Percentiles rank a stretch among this genome's conserved stretches.
Evolutionary conservation across 139 green algal genomes (phyloP).

Genomic region (Picochlorum sp.): DNA sequence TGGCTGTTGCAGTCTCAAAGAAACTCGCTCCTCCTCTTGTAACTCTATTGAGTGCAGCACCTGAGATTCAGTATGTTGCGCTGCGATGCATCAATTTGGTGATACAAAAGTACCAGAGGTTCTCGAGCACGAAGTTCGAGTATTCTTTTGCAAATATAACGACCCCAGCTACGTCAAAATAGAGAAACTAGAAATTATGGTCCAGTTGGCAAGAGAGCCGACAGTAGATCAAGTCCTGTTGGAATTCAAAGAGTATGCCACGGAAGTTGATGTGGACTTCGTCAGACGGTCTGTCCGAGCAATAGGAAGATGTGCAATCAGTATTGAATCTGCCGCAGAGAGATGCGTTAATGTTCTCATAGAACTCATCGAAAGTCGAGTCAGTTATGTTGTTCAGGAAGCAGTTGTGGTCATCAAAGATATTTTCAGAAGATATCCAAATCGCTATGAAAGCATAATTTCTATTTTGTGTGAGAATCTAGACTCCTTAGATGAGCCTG

Average conservation of each 20-base stretch:
- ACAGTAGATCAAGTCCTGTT: conserved; percentile 98
- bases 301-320: conserved; percentile 90
- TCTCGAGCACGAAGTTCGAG: conserved; percentile 86
- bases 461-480: conserved; percentile 88
- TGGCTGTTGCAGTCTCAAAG: conserved; percentile 57
- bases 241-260: conserved; percentile 99
- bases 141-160: conserved; percentile 99
- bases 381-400: conserved; percentile 98
- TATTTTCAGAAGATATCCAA: conserved; percentile 88
- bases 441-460: conserved; percentile 95
- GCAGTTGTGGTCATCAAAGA: conserved; percentile 96
- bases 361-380: conserved; percentile 91
- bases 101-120: conserved; percentile 72
- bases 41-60: conserved; percentile 87
- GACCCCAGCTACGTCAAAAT: conserved; percentile 99
- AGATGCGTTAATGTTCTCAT: conserved; percentile 93
- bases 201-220: conserved; percentile 72
- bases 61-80: conserved; percentile 97
- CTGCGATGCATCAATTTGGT: conserved; percentile 97
- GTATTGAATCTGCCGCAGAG: conserved; percentile 78
- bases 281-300: conserved; percentile 85
- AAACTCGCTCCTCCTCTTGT: conserved; percentile 96
- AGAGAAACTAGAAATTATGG: conserved; percentile 99
- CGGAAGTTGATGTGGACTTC: conserved; percentile 99
- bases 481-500: conserved; percentile 94